Conservation (phyloP, 106 monocot genomes). For the Apostasia shenzhenica region DNA sequence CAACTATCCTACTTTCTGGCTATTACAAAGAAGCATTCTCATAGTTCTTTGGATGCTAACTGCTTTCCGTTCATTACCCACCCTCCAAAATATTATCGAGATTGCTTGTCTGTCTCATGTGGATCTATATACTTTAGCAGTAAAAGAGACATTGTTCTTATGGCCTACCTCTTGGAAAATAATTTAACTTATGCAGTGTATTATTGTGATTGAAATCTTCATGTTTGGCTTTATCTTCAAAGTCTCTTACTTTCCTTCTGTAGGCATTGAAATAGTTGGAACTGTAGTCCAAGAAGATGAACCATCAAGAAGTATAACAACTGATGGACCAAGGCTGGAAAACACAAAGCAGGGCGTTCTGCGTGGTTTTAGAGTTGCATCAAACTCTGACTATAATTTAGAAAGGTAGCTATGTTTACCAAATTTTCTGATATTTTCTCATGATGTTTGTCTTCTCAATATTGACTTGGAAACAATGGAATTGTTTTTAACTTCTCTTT, state of each 20-base stretch:
- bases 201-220: neutral
- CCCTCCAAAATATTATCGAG: too few relatives aligned
- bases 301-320: constrained; percentile 22
- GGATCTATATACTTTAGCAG: too few relatives aligned
- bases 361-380: constrained; percentile 66
- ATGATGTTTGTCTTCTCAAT: neutral
- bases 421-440: neutral
- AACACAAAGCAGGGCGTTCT: constrained; percentile 34
- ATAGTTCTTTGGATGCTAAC: too few relatives aligned
- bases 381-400: constrained; percentile 53
- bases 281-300: constrained; percentile 70
- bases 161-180: neutral
- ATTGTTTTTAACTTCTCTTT: neutral
- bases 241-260: neutral
- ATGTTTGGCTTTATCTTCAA: neutral
- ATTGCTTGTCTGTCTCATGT: too few relatives aligned
- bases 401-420: constrained; percentile 48
- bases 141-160: too few relatives aligned
- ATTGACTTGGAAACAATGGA: neutral
- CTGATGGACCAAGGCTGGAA: constrained; percentile 26
- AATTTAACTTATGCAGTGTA: neutral
- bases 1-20: too few relatives aligned
- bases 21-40: too few relatives aligned
- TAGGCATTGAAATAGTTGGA: constrained; percentile 64
- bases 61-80: too few relatives aligned